Conservation (phyloP, 2,329 filamentous ascomycete genomes). For the Cordyceps fumosorosea region DNA sequence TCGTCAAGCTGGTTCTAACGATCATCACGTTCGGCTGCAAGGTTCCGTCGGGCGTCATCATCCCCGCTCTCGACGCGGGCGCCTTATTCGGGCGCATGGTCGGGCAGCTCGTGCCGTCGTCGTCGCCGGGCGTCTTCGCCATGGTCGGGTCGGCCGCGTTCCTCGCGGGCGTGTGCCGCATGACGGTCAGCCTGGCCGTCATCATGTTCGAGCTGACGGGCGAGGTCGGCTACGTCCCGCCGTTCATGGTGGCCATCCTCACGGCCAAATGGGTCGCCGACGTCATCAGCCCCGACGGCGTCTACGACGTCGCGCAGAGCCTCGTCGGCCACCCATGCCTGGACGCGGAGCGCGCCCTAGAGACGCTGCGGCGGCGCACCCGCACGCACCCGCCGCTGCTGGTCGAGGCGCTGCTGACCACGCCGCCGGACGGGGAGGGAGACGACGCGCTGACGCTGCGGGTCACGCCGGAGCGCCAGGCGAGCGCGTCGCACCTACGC, state of each 20-base stretch:
- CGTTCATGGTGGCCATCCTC: conserved; percentile 99
- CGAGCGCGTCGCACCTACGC: neutral
- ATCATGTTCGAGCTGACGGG: conserved; percentile 99
- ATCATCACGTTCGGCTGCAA: conserved; percentile 89
- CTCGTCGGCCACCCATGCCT: conserved; percentile 54
- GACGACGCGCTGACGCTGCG: neutral
- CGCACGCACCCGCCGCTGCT: conserved; percentile 29
- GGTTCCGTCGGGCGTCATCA: conserved; percentile 89
- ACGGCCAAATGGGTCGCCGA: conserved; percentile 97
- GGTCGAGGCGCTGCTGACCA: neutral
- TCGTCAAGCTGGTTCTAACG: conserved; percentile 79
- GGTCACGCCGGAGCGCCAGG: neutral
- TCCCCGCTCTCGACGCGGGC: conserved; percentile 94
- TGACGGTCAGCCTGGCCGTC: conserved; percentile 96
- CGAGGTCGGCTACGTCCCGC: conserved; percentile 89
- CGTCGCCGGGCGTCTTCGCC: conserved; percentile 85
- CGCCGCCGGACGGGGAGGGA: too few species aligned
- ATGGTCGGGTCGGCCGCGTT: conserved; percentile 93
- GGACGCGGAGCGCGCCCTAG: conserved; percentile 42
- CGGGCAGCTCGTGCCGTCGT: conserved; percentile 72
- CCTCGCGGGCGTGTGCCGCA: conserved; percentile 83
- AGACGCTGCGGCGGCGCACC: conserved; percentile 30
- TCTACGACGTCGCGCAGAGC: conserved; percentile 54
- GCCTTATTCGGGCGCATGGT: conserved; percentile 84
- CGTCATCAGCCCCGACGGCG: conserved; percentile 42